Base-by-base conservation (phyloP, 2,329 filamentous ascomycete species). In the Sclerotinia trifoliorum region DNA sequence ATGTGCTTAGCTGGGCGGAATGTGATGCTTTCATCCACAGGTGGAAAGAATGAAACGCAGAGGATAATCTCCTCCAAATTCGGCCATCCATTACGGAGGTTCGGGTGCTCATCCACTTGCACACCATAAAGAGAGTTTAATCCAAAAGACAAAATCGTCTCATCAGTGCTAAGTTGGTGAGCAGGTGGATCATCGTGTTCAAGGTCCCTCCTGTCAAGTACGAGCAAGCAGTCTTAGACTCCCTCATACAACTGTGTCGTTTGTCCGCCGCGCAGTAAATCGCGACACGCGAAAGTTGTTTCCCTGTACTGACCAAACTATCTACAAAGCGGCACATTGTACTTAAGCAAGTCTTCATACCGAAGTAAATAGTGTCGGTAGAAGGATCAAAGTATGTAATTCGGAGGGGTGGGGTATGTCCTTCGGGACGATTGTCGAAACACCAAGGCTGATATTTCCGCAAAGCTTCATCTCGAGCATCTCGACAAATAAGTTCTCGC, bases 391-490 rank as follows among this genome's bases (percentile, higher is more conserved):
- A 44, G 13, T 57, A 44, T 44, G 7, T 57, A 5, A 44, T n/a
- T 26, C 17, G 6, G 1, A n/a, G n/a, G 6, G 55, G 32, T 1
- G 55, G 35, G 3, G 2, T 5, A 11, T 44, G 55, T 7, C 55
- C 55, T 24, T 57, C 55, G n/a, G 35, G 35, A 10, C n/a, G 55
- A 57, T 44, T 57, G 17, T 57, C 55, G 13, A 57, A 42, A 57
- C n/a, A 15, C 55, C 55, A 44, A 24, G 42, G 35, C 55, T 42
- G 55, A n/a, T 42, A 57, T 57, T 7, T 42, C 15, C 13, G n/a
- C 35, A 57, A 26, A 42, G 24, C 39, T 8, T 57, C 35, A 17
- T 42, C n/a, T 24, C 55, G n/a, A 42, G 55, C 39, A 24, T 57
- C 55, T 42, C 35, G 35, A 42, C 55, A 57, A 17, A 57, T 42